These are phyloP conservation scores for Neurospora crassa DNA, from an alignment of 2,329 filamentous ascomycete genomes.

Conservation along the genomic window DNA sequence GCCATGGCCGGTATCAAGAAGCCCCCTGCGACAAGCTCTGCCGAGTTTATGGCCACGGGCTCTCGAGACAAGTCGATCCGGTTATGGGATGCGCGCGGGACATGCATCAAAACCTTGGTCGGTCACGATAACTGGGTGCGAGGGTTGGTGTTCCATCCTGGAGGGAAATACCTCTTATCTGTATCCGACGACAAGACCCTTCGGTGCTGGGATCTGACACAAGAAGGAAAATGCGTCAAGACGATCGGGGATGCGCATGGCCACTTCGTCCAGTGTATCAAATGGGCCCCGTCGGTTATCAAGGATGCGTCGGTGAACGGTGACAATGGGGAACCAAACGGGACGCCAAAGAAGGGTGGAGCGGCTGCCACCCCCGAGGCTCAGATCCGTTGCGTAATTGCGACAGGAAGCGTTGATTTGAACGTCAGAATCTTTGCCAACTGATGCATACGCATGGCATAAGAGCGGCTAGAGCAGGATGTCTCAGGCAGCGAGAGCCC, in stretches of 20 bases:
- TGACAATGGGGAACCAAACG: constrained; percentile 27
- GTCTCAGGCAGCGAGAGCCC: not conserved
- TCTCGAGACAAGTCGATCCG: constrained; percentile 85
- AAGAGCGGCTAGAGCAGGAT: not conserved
- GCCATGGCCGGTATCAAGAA: constrained; percentile 75
- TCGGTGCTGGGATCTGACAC: constrained; percentile 84
- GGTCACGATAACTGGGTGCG: constrained; percentile 96
- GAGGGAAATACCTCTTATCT: constrained; percentile 80
- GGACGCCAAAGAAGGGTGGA: constrained; percentile 36
- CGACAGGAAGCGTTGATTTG: constrained; percentile 76
- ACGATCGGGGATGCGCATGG: constrained; percentile 66
- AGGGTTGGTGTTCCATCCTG: constrained; percentile 78
- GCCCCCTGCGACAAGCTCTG: constrained; percentile 62
- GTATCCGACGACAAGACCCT: constrained; percentile 86
- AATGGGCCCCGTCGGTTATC: constrained; percentile 73
- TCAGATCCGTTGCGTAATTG: constrained; percentile 74
- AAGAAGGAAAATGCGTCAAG: constrained; percentile 86
- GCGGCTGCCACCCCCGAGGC: constrained; percentile 37
- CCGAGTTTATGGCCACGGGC: constrained; percentile 84
- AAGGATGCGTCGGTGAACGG: constrained; percentile 42
- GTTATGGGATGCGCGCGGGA: constrained; percentile 80
- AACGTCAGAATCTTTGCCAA: constrained; percentile 71
- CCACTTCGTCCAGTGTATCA: constrained; percentile 76
- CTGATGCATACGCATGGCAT: constrained; percentile 17
- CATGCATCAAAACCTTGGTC: constrained; percentile 70